Conservation (phyloP, 2,329 filamentous ascomycete species). For the Peltaster fructicola region DNA sequence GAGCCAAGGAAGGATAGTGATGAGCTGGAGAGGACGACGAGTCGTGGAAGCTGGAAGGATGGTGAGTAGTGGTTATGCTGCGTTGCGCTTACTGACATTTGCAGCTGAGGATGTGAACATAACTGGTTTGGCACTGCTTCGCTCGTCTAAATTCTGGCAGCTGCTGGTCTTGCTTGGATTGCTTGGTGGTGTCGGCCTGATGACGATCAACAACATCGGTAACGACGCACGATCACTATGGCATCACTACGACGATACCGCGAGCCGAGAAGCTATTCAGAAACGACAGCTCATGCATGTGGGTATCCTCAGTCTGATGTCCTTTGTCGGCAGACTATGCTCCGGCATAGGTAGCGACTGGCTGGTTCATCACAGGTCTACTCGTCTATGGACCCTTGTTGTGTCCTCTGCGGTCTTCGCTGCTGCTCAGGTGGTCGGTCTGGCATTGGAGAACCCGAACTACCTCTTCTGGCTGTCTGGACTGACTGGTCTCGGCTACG, state of each 20-base stretch:
- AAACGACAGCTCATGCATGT: conserved; percentile 80
- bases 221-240: conserved; percentile 74
- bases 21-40: conserved; percentile 29
- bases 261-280: conserved; percentile 56
- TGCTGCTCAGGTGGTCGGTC: conserved; percentile 57
- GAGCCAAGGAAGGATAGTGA: conserved; percentile 25
- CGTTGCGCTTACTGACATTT: too few relatives aligned
- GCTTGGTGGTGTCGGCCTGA: conserved; percentile 82
- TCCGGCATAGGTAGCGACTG: conserved; percentile 74
- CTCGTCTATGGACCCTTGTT: conserved; percentile 81
- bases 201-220: conserved; percentile 99
- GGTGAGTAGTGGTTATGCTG: too few relatives aligned
- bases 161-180: conserved; percentile 74
- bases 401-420: conserved; percentile 62
- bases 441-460: conserved; percentile 60
- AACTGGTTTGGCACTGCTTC: conserved; percentile 60
- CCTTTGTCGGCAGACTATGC: conserved; percentile 63
- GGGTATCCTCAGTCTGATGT: conserved; percentile 77
- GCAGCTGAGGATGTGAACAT: too few relatives aligned
- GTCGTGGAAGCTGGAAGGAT: too few relatives aligned
- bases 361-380: conserved; percentile 63
- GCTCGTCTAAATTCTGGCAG: conserved; percentile 71
- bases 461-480: conserved; percentile 61
- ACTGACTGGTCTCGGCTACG: conserved; percentile 76
- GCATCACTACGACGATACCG: conserved; percentile 63